phyloP scores from a whole-genome alignment of 495 filamentous ascomycete species.

The Penicillium coffeae region DNA sequence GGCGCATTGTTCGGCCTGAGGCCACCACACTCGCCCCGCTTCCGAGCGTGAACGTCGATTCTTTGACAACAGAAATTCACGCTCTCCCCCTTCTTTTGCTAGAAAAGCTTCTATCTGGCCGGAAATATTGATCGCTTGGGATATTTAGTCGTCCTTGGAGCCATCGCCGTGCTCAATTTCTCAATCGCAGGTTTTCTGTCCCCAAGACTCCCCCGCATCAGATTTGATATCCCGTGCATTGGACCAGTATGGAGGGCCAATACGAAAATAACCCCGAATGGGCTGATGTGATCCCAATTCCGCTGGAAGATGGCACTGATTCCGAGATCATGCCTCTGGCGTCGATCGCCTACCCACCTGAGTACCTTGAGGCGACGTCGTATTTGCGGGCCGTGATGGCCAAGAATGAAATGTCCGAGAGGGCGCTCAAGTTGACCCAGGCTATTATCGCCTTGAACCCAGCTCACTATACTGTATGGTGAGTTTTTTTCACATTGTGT shows the following conservation, averaged over 20 bases:
- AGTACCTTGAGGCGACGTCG: conserved; percentile 82
- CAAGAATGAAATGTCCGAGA: conserved; percentile 71
- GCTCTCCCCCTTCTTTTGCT: background rate
- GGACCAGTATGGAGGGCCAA: conserved; percentile 28
- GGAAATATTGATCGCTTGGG: no score
- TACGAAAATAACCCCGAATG: conserved; percentile 73
- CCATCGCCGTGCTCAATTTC: background rate
- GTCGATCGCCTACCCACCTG: conserved; percentile 78
- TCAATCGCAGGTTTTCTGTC: background rate
- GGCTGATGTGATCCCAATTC: conserved; percentile 79
- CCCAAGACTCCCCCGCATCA: conserved; percentile 1
- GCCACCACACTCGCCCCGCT: conserved; percentile 3
- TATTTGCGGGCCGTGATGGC: conserved; percentile 95
- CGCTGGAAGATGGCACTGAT: conserved; percentile 68
- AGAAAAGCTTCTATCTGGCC: background rate
- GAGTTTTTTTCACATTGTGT: conserved; percentile 9
- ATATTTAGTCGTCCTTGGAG: no score
- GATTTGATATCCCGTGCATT: conserved; percentile 3
- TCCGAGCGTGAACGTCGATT: background rate
- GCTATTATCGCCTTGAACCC: conserved; percentile 90
- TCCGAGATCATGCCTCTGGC: conserved; percentile 66
- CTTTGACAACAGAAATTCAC: background rate
- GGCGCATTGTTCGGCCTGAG: conserved; percentile 3
- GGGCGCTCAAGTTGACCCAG: conserved; percentile 78
- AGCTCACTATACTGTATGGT: conserved; percentile 97